A percentile compares a stretch with the other conserved stretches of the same genome.
Conservation (phyloP, 768 basidiomycete species). For the Daedaleopsis nitida region DNA sequence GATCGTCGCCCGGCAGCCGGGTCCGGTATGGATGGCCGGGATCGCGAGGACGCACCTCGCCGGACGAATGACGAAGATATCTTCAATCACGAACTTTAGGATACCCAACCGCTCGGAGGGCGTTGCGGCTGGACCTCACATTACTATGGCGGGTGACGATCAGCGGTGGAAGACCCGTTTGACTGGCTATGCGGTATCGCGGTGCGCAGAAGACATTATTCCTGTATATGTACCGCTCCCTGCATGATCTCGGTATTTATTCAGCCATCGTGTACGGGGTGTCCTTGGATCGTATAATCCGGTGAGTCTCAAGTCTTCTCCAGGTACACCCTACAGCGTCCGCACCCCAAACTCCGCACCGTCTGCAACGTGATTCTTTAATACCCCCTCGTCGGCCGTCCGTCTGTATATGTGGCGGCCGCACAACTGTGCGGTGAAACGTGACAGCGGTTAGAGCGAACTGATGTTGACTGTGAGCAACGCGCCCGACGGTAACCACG, state of each 20-base stretch:
- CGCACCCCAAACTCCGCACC: not conserved
- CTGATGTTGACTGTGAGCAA: too few relatives aligned
- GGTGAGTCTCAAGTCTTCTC: not conserved
- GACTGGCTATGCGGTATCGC: slow-evolving; percentile 11
- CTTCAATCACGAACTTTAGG: slow-evolving; percentile 67
- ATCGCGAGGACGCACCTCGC: slow-evolving; percentile 1
- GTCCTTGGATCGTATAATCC: not conserved
- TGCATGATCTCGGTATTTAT: slow-evolving; percentile 21
- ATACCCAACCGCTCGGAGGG: not conserved
- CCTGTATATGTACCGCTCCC: slow-evolving; percentile 15
- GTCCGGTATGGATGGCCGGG: not conserved
- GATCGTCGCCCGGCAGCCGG: slow-evolving; percentile 26
- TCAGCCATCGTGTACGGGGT: not conserved
- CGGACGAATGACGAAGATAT: slow-evolving; percentile 48
- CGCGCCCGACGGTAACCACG: not conserved
- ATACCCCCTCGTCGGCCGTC: not conserved
- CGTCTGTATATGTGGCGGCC: not conserved
- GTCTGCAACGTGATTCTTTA: not conserved
- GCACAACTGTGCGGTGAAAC: not conserved
- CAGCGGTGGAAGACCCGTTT: slow-evolving; percentile 1
- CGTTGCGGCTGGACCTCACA: not conserved
- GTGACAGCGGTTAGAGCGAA: too few relatives aligned
- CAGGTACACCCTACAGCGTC: slow-evolving; percentile 3
- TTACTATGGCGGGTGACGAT: not conserved
- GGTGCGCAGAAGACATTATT: slow-evolving; percentile 15